Conservation (phyloP, 495 filamentous ascomycete species). For the Neurospora intermedia region DNA sequence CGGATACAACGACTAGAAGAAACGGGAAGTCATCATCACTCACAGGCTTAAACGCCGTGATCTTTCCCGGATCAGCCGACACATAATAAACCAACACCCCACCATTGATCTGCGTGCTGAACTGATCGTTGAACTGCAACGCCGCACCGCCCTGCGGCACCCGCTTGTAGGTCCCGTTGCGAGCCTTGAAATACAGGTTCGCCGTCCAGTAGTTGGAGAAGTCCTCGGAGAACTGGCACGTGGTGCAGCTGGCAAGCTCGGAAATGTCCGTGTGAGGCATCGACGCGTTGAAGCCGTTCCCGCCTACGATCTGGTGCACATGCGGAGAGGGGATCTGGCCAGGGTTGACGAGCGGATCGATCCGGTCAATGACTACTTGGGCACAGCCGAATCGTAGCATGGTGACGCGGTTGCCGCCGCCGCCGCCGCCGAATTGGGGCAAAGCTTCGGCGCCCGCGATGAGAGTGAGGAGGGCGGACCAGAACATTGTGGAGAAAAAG, state of each 20-base stretch:
- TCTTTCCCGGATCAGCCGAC: slow-evolving; percentile 37
- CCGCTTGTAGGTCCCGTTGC: slow-evolving; percentile 38
- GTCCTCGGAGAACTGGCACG: slow-evolving; percentile 31
- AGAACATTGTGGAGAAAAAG: slow-evolving; percentile 22
- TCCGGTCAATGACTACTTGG: slow-evolving; percentile 33
- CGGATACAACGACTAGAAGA: too few species aligned
- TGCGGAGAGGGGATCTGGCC: slow-evolving; percentile 28
- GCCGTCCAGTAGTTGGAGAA: slow-evolving; percentile 43
- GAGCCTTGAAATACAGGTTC: slow-evolving; percentile 38
- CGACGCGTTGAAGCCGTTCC: slow-evolving; percentile 32
- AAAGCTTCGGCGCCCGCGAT: slow-evolving; percentile 27
- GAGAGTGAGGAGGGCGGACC: slow-evolving; percentile 26
- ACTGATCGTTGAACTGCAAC: slow-evolving; percentile 36
- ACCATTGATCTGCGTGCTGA: slow-evolving; percentile 36
- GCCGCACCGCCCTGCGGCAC: slow-evolving; percentile 35
- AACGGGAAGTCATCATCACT: slow-evolving; percentile 3
- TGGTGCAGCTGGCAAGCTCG: slow-evolving; percentile 27
- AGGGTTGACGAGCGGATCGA: slow-evolving; percentile 35
- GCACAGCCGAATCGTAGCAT: slow-evolving; percentile 39
- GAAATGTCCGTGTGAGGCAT: slow-evolving; percentile 32
- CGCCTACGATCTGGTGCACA: slow-evolving; percentile 37
- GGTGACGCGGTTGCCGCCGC: slow-evolving; percentile 19
- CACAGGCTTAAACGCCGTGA: slow-evolving; percentile 44
- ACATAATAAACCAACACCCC: slow-evolving; percentile 46
- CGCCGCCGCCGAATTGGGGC: slow-evolving; percentile 25